These are phyloP conservation scores for Dimocarpus longan DNA, from an alignment of 345 rosid species.

Conservation along the genomic window DNA sequence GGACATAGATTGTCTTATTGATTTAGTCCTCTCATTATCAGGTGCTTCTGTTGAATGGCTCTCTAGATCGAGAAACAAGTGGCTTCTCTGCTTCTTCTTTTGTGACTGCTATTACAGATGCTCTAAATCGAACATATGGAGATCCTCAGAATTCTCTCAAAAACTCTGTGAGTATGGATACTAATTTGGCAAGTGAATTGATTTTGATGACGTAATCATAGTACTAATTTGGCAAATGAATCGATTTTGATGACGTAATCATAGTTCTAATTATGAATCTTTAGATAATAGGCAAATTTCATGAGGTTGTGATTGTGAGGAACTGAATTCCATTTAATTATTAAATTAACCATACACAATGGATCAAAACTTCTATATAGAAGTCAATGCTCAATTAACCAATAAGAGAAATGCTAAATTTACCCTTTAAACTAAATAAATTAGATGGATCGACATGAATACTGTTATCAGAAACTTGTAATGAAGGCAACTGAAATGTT, in stretches of 20 bases:
- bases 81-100: conserved; percentile 81
- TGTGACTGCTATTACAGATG: conserved; percentile 77
- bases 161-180: conserved; percentile 52
- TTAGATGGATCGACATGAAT: neutral
- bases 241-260: neutral
- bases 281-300: neutral
- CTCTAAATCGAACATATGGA: conserved; percentile 77
- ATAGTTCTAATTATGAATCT: neutral
- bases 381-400: neutral
- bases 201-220: neutral
- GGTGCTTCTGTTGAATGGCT: conserved; percentile 83
- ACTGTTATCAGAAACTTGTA: neutral
- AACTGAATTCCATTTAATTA: neutral
- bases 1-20: neutral
- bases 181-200: neutral
- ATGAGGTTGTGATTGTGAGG: neutral
- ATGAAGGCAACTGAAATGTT: neutral
- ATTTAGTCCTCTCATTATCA: conserved; percentile 21
- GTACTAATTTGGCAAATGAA: neutral
- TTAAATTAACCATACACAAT: neutral
- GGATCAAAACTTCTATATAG: neutral
- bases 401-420: neutral
- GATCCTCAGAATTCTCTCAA: conserved; percentile 60
- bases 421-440: neutral
- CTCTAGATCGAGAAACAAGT: conserved; percentile 79